Base-by-base conservation (phyloP, 805 yeast genomes). In the Diddensiella transvaalensis region DNA sequence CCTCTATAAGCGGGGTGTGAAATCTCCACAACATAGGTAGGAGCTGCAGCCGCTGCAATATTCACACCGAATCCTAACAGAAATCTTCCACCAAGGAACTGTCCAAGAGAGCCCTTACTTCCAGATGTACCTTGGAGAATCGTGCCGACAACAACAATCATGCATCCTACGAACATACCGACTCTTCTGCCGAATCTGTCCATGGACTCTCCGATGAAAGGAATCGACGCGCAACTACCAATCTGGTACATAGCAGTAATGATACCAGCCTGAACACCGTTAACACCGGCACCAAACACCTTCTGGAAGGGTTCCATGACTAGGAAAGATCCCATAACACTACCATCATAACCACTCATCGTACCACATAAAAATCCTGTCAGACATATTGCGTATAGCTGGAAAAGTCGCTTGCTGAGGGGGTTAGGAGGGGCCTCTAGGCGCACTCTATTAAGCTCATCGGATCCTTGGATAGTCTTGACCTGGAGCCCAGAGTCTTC, bases 1-100 rank as follows among this genome's bases (percentile, higher is more conserved):
- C 52, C 54, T 40, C 54, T 41, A 22, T 51, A 47, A 2, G 52
- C 52, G 32, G 54, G 54, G 39, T 50, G 54, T n/a, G 56, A 30
- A 29, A 52, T 39, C 41, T 52, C 52, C 17, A 50, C 54, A 32
- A 48, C 49, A 41, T 51, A 49, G 6, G 50, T 41, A 3, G 54
- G 50, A n/a, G 44, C 54, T 3, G 54, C 54, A 4, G 54, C 17
- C n/a, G 13, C 47, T 15, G 52, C 46, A 11, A 51, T 43, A 37
- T 36, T 42, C 4, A 41, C 40, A 13, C 54, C 54, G 32, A 51
- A 48, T 13, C 52, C 54, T 19, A 51, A 44, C 23, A 51, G 39
- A 40, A 51, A 51, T n/a, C 54, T 30, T 3, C 54, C 54, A 24
- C 49, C 54, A 13, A 49, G 21, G 22, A 36, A 42, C 38, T 6